These are phyloP conservation scores for Solanum chacoense DNA, from an alignment of 305 asterid genomes.

Conservation along the genomic window DNA sequence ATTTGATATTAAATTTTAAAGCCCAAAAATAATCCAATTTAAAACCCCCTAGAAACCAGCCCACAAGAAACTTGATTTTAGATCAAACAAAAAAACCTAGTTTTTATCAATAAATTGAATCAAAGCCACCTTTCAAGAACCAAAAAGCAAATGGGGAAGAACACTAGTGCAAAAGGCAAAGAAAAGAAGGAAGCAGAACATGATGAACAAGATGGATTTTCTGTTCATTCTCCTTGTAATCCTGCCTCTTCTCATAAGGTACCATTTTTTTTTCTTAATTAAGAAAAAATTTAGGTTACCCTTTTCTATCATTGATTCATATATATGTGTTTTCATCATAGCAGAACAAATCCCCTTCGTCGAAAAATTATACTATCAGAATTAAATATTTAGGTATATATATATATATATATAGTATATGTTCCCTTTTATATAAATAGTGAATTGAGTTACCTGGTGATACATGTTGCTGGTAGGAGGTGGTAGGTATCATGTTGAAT, in stretches of 20 bases:
- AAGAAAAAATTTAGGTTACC: not conserved
- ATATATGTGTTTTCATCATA: not conserved
- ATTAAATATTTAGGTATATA: not conserved
- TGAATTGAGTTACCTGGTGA: not conserved
- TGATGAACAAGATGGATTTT: constrained; percentile 66
- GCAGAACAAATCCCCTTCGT: not conserved
- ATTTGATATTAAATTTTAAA: not conserved
- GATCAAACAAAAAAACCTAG: not conserved
- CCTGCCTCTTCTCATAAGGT: constrained; percentile 51
- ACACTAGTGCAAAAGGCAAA: constrained; percentile 4
- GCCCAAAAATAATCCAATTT: not conserved
- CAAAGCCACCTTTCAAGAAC: not conserved
- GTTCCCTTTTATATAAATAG: not conserved
- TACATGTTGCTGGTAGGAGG: not conserved
- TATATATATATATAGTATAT: not conserved
- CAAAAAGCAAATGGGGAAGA: constrained; percentile 8
- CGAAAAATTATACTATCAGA: not conserved
- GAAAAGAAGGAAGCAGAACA: constrained; percentile 16
- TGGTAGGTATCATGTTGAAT: not conserved
- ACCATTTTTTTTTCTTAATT: not conserved
- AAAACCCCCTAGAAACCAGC: not conserved
- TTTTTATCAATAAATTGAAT: not conserved
- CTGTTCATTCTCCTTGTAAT: constrained; percentile 94
- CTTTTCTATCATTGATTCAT: not conserved
- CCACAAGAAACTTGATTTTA: not conserved